Evolutionary conservation across 1,139 yeast species (phyloP).

Genomic region (Lodderomyces oxycetoniae): DNA sequence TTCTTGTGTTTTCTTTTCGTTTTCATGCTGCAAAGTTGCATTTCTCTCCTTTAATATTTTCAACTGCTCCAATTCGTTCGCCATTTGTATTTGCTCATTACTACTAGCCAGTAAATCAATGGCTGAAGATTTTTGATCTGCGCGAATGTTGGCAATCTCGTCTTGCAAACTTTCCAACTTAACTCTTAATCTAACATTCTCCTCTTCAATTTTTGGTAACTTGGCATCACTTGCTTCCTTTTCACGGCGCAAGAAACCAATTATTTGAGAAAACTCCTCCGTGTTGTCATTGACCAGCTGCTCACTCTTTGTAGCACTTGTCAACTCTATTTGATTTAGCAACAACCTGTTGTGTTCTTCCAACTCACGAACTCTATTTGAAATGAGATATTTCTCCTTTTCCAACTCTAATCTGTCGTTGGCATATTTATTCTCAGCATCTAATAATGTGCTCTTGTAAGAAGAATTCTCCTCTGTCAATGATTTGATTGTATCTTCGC

Average conservation of each 20-base stretch:
- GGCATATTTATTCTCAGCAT: slow-evolving; percentile 17
- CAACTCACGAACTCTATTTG: slow-evolving; percentile 50
- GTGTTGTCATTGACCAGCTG: slow-evolving; percentile 11
- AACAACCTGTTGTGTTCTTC: slow-evolving; percentile 63
- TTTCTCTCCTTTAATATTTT: slow-evolving; percentile 74
- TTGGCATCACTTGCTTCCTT: slow-evolving; percentile 69
- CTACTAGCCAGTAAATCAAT: slow-evolving; percentile 11
- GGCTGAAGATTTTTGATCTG: background rate
- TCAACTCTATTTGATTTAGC: slow-evolving; percentile 63
- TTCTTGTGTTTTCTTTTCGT: slow-evolving; percentile 21
- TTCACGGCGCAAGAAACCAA: slow-evolving; percentile 66
- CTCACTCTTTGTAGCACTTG: slow-evolving; percentile 15
- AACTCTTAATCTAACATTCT: slow-evolving; percentile 43
- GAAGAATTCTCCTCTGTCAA: slow-evolving; percentile 17
- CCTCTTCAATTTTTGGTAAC: slow-evolving; percentile 46
- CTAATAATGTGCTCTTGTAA: slow-evolving; percentile 19
- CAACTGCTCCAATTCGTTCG: slow-evolving; percentile 62
- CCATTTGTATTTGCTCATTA: slow-evolving; percentile 49
- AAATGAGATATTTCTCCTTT: slow-evolving; percentile 44
- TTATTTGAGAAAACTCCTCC: slow-evolving; percentile 46
- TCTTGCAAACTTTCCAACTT: slow-evolving; percentile 33
- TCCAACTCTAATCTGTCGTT: slow-evolving; percentile 34
- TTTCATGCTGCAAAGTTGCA: slow-evolving; percentile 57
- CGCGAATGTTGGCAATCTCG: slow-evolving; percentile 35
- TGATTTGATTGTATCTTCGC: slow-evolving; percentile 29